phyloP scores from a whole-genome alignment of 2,329 filamentous ascomycete species.

The Botrytis elliptica region DNA sequence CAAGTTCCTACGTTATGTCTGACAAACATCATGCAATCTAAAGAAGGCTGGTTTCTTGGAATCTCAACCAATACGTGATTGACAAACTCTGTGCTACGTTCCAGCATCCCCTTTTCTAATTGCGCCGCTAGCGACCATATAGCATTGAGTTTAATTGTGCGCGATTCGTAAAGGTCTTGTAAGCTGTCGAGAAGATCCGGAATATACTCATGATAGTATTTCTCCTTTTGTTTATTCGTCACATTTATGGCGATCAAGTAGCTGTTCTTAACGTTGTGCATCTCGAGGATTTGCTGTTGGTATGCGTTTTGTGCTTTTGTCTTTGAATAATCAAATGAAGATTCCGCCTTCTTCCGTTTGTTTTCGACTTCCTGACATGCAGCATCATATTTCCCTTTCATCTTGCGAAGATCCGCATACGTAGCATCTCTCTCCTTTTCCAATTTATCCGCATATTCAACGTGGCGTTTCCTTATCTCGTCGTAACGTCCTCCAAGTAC shows the following conservation, averaged over 20 bases:
- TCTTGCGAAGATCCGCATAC: slow-evolving; percentile 83
- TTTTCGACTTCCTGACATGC: slow-evolving; percentile 94
- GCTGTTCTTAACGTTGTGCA: slow-evolving; percentile 98
- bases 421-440: slow-evolving; percentile 84
- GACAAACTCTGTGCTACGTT: slow-evolving; percentile 69
- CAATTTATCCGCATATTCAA: slow-evolving; percentile 83
- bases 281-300: slow-evolving; percentile 87
- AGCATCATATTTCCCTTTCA: slow-evolving; percentile 88
- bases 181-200: slow-evolving; percentile 90
- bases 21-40: slow-evolving; percentile 98
- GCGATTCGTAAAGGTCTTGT: slow-evolving; percentile 90
- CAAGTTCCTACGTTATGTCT: slow-evolving; percentile 82
- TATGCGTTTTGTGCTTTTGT: slow-evolving; percentile 87
- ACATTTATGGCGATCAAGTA: slow-evolving; percentile 96
- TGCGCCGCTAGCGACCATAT: slow-evolving; percentile 80
- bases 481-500: slow-evolving; percentile 74
- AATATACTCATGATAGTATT: slow-evolving; percentile 95
- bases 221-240: slow-evolving; percentile 95
- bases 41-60: slow-evolving; percentile 77
- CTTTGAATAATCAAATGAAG: slow-evolving; percentile 82
- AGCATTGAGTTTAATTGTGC: slow-evolving; percentile 77
- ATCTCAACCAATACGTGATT: slow-evolving; percentile 77
- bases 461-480: slow-evolving; percentile 86
- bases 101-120: slow-evolving; percentile 77
- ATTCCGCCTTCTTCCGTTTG: slow-evolving; percentile 90